Percentiles rank a stretch among this genome's conserved stretches.
phyloP scores from a whole-genome alignment of 768 basidiomycete genomes.

The Russula sp. region DNA sequence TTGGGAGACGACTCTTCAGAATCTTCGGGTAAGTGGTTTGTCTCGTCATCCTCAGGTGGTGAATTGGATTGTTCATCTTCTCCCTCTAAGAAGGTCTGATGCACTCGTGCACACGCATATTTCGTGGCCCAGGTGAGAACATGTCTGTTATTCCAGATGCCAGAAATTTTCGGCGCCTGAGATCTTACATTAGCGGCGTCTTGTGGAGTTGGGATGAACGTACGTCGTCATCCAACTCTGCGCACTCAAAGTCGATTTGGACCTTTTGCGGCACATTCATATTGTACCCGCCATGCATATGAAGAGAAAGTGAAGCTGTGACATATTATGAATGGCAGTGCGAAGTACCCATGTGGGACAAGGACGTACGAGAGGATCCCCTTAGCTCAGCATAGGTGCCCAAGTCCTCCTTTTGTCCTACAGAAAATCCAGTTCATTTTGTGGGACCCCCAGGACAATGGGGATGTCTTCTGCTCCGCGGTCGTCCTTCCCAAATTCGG shows the following conservation, averaged over 20 bases:
- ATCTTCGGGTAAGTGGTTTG: not conserved
- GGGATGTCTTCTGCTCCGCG: conserved; percentile 11
- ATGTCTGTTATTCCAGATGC: conserved; percentile 35
- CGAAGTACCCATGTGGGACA: not conserved
- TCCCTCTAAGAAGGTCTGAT: conserved; percentile 14
- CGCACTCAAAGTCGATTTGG: conserved; percentile 35
- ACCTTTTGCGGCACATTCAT: conserved; percentile 33
- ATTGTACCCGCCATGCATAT: conserved; percentile 35
- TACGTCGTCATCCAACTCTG: conserved; percentile 34
- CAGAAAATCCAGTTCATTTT: conserved; percentile 1
- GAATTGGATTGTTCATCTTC: conserved; percentile 17
- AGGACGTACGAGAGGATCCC: conserved; percentile 9
- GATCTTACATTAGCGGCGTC: not conserved
- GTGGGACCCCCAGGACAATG: conserved; percentile 10
- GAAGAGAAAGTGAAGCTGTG: conserved; percentile 33
- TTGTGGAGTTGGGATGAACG: conserved; percentile 11
- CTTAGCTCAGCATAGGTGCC: conserved; percentile 19
- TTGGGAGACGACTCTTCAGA: not conserved
- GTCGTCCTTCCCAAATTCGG: conserved; percentile 12
- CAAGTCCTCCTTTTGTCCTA: conserved; percentile 13
- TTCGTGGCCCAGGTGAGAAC: conserved; percentile 35
- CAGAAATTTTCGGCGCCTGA: conserved; percentile 23
- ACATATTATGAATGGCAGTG: not conserved
- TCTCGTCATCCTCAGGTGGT: conserved; percentile 27
- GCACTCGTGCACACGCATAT: conserved; percentile 33